Conservation (phyloP, 2,329 filamentous ascomycete genomes). For the Leptographium radiaticola region DNA sequence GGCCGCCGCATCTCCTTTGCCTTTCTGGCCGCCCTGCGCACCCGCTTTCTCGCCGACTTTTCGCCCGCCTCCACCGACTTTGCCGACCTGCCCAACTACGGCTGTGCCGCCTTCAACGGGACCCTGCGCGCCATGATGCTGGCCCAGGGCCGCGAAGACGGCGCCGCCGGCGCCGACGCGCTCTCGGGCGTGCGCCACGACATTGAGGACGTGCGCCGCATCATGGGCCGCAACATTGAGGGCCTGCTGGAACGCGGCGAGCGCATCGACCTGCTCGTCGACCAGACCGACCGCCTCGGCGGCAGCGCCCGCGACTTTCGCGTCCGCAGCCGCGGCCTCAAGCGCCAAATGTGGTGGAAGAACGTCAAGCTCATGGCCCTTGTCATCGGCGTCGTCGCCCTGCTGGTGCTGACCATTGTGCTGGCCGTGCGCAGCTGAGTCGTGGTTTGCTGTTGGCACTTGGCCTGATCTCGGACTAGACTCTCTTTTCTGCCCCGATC, state of each 20-base stretch:
- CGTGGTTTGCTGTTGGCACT: neutral
- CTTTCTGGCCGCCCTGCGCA: slow-evolving; percentile 82
- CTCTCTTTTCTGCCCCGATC: no score
- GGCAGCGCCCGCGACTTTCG: slow-evolving; percentile 84
- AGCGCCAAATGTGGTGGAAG: slow-evolving; percentile 99
- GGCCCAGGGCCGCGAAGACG: slow-evolving; percentile 68
- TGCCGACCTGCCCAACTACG: slow-evolving; percentile 70
- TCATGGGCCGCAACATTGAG: slow-evolving; percentile 95
- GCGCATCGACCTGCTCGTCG: slow-evolving; percentile 82
- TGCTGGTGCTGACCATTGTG: slow-evolving; percentile 43
- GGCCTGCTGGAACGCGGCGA: slow-evolving; percentile 79
- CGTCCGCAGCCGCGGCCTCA: slow-evolving; percentile 70
- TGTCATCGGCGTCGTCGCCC: slow-evolving; percentile 51
- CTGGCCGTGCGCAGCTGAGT: slow-evolving; percentile 30
- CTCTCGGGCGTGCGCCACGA: slow-evolving; percentile 73
- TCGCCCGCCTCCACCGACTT: slow-evolving; percentile 57
- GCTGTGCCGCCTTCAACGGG: slow-evolving; percentile 75
- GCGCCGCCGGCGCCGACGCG: slow-evolving; percentile 63
- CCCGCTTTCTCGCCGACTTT: slow-evolving; percentile 67
- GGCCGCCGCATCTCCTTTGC: slow-evolving; percentile 86
- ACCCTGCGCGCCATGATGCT: slow-evolving; percentile 67
- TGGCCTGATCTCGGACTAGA: neutral
- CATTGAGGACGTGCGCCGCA: slow-evolving; percentile 83
- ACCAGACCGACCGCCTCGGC: slow-evolving; percentile 89
- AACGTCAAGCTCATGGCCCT: slow-evolving; percentile 90